Evolutionary conservation across 2,329 filamentous ascomycete species (phyloP).

Genomic region (Trichoderma hamatum): DNA sequence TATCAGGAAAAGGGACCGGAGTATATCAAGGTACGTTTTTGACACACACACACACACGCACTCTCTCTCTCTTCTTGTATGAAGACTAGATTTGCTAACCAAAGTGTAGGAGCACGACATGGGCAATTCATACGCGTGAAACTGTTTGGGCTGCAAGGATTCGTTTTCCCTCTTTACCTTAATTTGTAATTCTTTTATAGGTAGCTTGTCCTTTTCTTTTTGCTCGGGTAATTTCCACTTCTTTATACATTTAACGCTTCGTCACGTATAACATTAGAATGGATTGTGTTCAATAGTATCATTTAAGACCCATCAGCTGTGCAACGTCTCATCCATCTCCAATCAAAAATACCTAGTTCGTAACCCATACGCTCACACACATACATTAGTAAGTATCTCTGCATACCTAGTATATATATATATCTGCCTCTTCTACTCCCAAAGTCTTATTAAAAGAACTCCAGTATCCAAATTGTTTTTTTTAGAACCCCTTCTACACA

Average conservation of each 20-base stretch:
- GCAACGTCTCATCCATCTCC: not conserved
- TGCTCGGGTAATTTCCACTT: not conserved
- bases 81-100: not conserved
- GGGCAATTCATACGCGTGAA: slow-evolving; percentile 61
- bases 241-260: not conserved
- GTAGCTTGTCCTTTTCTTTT: not conserved
- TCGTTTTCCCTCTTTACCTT: not conserved
- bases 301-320: not conserved
- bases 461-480: not conserved
- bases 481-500: not conserved
- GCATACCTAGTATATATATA: not conserved
- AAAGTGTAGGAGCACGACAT: slow-evolving; percentile 64
- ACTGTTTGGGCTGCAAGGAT: not conserved
- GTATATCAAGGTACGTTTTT: slow-evolving; percentile 75
- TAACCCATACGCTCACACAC: not conserved
- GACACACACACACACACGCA: too few species aligned
- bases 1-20: slow-evolving; percentile 91
- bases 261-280: not conserved
- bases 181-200: not conserved
- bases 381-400: not conserved
- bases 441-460: not conserved
- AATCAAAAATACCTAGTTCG: not conserved
- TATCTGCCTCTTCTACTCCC: not conserved
- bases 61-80: slow-evolving; percentile 4
- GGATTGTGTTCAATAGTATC: not conserved